phyloP scores from a whole-genome alignment of 371 early-diverging fungal species.

The Gilbertella persicaria region DNA sequence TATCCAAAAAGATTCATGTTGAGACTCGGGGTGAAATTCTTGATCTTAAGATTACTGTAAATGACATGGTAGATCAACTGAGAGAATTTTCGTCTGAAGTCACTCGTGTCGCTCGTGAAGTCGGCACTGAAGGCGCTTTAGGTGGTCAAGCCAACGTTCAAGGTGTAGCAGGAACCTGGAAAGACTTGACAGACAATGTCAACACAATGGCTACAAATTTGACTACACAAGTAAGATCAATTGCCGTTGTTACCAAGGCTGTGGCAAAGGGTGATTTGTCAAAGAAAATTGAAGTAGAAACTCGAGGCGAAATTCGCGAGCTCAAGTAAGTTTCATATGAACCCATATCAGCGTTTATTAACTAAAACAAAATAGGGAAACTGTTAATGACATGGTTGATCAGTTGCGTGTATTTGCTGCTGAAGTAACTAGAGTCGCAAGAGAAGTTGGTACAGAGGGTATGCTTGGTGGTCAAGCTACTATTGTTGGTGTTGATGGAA shows the following conservation, averaged over 20 bases:
- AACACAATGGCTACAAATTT: conserved; percentile 45
- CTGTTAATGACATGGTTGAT: conserved; percentile 33
- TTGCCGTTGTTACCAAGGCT: conserved; percentile 40
- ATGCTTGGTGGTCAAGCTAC: conserved; percentile 31
- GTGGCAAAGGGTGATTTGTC: conserved; percentile 42
- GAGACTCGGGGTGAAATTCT: conserved; percentile 32
- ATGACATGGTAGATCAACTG: conserved; percentile 33
- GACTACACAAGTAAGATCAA: conserved; percentile 45
- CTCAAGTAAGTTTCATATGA: conserved; percentile 14
- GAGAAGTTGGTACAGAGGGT: conserved; percentile 32
- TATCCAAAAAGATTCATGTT: conserved; percentile 33
- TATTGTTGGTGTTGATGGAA: conserved; percentile 58
- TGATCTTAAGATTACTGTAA: conserved; percentile 28
- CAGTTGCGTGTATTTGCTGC: conserved; percentile 32
- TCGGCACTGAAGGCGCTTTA: conserved; percentile 50
- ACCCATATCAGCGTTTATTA: neutral
- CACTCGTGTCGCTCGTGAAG: conserved; percentile 32
- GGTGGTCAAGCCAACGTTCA: conserved; percentile 49
- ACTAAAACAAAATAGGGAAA: conserved; percentile 5
- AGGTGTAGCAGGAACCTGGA: conserved; percentile 28
- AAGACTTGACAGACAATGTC: conserved; percentile 35
- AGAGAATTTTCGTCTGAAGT: conserved; percentile 49
- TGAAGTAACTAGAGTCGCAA: conserved; percentile 29
- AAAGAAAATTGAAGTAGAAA: conserved; percentile 35
- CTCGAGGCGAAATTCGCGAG: conserved; percentile 39